These are phyloP conservation scores for Plasmodium inui DNA, from an alignment of 169 alveolate species.

Conservation along the genomic window DNA sequence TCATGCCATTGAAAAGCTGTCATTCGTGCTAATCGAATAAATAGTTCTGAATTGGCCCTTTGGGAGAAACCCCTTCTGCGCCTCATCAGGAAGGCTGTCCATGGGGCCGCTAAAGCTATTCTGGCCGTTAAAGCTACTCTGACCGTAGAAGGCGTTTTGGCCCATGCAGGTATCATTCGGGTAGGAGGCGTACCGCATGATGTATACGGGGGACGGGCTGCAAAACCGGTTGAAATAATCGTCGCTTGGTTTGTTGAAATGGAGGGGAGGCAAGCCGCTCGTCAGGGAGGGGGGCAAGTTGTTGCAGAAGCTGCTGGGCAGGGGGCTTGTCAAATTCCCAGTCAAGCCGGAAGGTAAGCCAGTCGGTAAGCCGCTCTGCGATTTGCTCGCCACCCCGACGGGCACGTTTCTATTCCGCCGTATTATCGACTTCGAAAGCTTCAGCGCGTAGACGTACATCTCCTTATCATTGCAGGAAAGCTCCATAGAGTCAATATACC, in stretches of 20 bases:
- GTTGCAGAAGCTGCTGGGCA: background rate
- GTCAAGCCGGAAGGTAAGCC: background rate
- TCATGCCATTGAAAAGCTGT: constrained; percentile 9
- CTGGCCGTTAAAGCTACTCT: background rate
- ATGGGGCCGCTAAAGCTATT: constrained; percentile 5
- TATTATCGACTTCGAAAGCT: constrained; percentile 51
- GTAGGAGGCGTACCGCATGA: constrained; percentile 19
- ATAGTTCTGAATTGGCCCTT: constrained; percentile 9
- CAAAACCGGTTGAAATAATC: background rate
- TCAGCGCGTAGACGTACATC: constrained; percentile 38
- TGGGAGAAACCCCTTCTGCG: background rate
- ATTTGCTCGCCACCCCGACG: background rate
- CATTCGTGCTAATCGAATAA: constrained; percentile 40
- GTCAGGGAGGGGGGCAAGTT: background rate
- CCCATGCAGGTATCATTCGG: background rate
- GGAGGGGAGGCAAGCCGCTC: background rate
- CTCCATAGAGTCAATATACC: constrained; percentile 55
- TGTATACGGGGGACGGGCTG: background rate
- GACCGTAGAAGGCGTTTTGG: constrained; percentile 8
- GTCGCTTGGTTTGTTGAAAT: constrained; percentile 5
- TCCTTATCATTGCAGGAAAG: constrained; percentile 21
- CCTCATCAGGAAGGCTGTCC: constrained; percentile 13
- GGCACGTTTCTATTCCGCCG: constrained; percentile 13
- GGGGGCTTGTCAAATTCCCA: background rate
- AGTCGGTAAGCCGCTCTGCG: background rate